Evolutionary conservation across 116 monocot genomes (phyloP).

Genomic region (Dioscorea cayenensis): DNA sequence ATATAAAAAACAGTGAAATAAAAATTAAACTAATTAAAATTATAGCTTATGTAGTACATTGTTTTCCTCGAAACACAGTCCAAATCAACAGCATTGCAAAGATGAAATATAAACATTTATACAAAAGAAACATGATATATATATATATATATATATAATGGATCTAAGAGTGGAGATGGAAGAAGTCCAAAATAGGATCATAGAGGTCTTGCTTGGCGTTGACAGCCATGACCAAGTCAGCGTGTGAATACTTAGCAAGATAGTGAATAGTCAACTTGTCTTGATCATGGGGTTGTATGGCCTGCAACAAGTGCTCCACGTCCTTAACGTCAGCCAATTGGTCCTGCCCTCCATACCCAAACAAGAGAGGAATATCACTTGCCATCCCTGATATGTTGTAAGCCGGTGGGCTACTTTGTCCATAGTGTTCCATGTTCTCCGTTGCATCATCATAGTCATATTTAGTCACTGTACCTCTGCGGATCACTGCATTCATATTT

Average conservation of each 20-base stretch:
- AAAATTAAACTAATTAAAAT: too few species aligned
- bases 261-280: conserved; percentile 29
- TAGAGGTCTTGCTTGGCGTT: conserved; percentile 38
- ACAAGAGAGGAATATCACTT: conserved; percentile 19
- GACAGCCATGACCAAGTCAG: conserved; percentile 40
- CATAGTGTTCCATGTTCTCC: conserved; percentile 30
- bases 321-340: conserved; percentile 20
- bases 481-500: conserved; percentile 15
- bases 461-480: conserved; percentile 24
- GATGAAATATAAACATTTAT: too few species aligned
- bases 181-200: conserved; percentile 41
- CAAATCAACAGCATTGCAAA: too few species aligned
- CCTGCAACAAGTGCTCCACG: conserved; percentile 12
- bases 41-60: too few species aligned
- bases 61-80: too few species aligned
- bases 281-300: conserved; percentile 15
- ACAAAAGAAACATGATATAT: too few species aligned
- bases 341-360: conserved; percentile 33
- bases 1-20: too few species aligned
- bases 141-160: too few species aligned
- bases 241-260: conserved; percentile 33
- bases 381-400: conserved; percentile 36
- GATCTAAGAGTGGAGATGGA: conserved; percentile 12
- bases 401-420: conserved; percentile 26
- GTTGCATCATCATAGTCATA: conserved; percentile 30